A percentile compares a stretch with the other conserved stretches of the same genome.
Conservation (phyloP, 2,329 filamentous ascomycete genomes). For the Fusarium pseudoanthophilum region DNA sequence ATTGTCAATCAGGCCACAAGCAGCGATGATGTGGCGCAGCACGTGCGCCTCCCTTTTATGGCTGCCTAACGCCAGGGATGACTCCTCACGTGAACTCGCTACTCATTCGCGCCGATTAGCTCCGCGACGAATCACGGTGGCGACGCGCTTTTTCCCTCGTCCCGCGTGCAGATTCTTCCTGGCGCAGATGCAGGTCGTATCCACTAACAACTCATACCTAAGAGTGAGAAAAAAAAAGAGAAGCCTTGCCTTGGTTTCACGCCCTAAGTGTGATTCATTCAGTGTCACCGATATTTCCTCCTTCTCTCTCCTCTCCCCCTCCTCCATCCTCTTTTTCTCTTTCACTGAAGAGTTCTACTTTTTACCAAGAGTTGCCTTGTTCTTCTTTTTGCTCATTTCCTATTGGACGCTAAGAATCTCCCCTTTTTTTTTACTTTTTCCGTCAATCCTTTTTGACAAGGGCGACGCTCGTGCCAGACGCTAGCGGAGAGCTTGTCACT, state of each 20-base stretch:
- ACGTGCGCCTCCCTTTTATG: conserved; percentile 30
- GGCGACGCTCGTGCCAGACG: conserved; percentile 43
- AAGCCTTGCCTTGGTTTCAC: conserved; percentile 25
- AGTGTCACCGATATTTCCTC: conserved; percentile 36
- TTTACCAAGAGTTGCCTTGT: conserved; percentile 24
- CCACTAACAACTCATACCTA: conserved; percentile 22
- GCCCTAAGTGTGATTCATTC: conserved; percentile 27
- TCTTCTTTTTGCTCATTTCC: conserved; percentile 22
- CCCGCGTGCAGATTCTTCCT: conserved; percentile 31
- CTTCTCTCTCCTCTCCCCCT: not conserved
- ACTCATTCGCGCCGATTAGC: conserved; percentile 47
- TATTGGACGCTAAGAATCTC: conserved; percentile 15
- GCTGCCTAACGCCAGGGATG: conserved; percentile 46
- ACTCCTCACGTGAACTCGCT: conserved; percentile 52
- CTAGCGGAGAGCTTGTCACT: conserved; percentile 42
- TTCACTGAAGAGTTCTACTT: not conserved
- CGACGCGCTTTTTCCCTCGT: conserved; percentile 32
- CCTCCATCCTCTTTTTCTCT: not conserved
- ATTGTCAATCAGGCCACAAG: conserved; percentile 29
- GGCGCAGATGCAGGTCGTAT: conserved; percentile 13
- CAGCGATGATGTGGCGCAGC: conserved; percentile 25
- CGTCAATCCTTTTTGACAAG: conserved; percentile 37
- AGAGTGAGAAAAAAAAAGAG: conserved; percentile 12
- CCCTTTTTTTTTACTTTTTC: conserved; percentile 40
- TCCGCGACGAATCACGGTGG: conserved; percentile 35